Evolutionary conservation across 495 filamentous ascomycete species (phyloP).

Genomic region (Wilcoxina mikolae): DNA sequence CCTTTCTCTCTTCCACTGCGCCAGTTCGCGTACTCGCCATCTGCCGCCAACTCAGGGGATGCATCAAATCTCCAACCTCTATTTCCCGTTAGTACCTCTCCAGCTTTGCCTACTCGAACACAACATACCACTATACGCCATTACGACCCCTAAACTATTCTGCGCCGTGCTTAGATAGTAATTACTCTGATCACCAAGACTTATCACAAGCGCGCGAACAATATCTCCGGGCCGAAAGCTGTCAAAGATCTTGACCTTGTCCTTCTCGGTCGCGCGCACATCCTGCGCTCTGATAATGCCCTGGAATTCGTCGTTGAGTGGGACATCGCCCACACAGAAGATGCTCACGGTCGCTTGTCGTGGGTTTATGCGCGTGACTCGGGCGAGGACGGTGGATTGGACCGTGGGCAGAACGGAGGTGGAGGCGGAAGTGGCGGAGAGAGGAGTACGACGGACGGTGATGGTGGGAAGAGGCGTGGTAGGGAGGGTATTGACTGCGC

Average conservation of each 20-base stretch:
- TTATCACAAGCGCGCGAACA: conserved; percentile 69
- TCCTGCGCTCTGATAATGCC: conserved; percentile 64
- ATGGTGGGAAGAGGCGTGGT: conserved; percentile 32
- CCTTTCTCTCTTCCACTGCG: conserved; percentile 65
- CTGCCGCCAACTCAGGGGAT: conserved; percentile 87
- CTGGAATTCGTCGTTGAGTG: conserved; percentile 46
- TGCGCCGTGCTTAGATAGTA: conserved; percentile 82
- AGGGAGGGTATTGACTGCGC: conserved; percentile 28
- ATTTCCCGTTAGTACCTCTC: neutral
- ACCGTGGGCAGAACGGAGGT: conserved; percentile 55
- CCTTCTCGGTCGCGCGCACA: conserved; percentile 88
- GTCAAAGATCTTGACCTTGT: conserved; percentile 76
- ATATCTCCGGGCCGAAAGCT: conserved; percentile 90
- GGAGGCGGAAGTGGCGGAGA: conserved; percentile 31
- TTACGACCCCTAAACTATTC: conserved; percentile 85
- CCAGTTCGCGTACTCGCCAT: conserved; percentile 76
- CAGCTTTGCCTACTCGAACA: neutral
- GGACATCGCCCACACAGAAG: conserved; percentile 53
- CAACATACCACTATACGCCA: conserved; percentile 53
- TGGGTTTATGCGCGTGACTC: conserved; percentile 68
- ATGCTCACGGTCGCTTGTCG: conserved; percentile 73
- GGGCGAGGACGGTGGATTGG: conserved; percentile 61
- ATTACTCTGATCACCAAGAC: conserved; percentile 79
- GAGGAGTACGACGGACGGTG: conserved; percentile 27
- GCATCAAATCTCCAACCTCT: conserved; percentile 76